Evolutionary conservation across 768 basidiomycete species (phyloP).

Genomic region (Coprinellus aureogranulatus): DNA sequence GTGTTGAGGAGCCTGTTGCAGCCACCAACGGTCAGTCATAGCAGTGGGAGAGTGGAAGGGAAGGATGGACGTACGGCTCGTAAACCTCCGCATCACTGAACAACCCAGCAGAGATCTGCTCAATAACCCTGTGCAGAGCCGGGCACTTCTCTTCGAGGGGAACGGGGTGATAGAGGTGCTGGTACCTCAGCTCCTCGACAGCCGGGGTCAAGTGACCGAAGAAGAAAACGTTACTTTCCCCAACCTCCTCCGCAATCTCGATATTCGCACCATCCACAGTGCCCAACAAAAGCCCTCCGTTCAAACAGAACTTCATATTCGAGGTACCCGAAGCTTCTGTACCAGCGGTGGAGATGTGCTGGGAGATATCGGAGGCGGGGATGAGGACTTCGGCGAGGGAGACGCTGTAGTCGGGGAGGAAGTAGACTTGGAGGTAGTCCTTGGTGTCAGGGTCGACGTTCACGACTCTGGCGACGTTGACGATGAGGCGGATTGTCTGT

Average conservation of each 20-base stretch:
- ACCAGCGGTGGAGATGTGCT: slow-evolving; percentile 97
- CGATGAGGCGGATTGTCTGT: slow-evolving; percentile 88
- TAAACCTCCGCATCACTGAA: slow-evolving; percentile 84
- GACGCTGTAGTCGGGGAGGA: slow-evolving; percentile 95
- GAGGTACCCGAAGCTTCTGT: slow-evolving; percentile 85
- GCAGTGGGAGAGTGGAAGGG: slow-evolving; percentile 2
- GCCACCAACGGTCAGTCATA: slow-evolving; percentile 19
- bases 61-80: slow-evolving; percentile 64
- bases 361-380: slow-evolving; percentile 90
- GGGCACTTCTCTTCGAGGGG: slow-evolving; percentile 83
- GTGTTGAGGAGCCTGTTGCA: slow-evolving; percentile 64
- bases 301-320: slow-evolving; percentile 89
- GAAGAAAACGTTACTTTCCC: slow-evolving; percentile 92
- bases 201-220: slow-evolving; percentile 85
- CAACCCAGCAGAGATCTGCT: slow-evolving; percentile 69
- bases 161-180: slow-evolving; percentile 80
- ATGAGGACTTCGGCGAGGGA: slow-evolving; percentile 81
- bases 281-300: slow-evolving; percentile 85
- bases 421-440: slow-evolving; percentile 83
- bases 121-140: slow-evolving; percentile 73
- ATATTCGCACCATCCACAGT: slow-evolving; percentile 92
- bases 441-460: slow-evolving; percentile 85
- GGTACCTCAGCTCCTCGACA: slow-evolving; percentile 83
- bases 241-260: slow-evolving; percentile 94
- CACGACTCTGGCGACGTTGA: slow-evolving; percentile 80